Evolutionary conservation across 202 grass and related monocot species (phyloP), one percentile per base, ranked within the genome.

Genomic region (Elaeis oleifera): DNA sequence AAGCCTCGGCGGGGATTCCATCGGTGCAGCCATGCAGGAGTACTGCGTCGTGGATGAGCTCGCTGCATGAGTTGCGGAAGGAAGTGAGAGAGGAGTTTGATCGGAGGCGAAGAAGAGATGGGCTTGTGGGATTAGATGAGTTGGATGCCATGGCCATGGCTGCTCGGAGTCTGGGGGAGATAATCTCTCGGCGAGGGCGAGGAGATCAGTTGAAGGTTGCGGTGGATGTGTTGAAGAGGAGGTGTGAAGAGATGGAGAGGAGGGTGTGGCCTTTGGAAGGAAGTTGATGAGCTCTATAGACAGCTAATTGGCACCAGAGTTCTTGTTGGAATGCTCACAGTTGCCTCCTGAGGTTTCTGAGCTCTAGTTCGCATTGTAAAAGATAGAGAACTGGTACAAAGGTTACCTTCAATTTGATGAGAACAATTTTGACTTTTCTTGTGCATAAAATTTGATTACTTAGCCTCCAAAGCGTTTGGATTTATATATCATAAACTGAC

Each of bases 61-160:
- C 79, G 23, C 65, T 96, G 56, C 78, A 78, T 20, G 87, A 90
- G 18, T 23, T 83, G 81, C 83, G 83, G 39, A 96, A 27, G 73
- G 78, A 75, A 39, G 81, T 79, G 20, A 88, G 73, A 59, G 86
- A 88, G 53, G 84, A 76, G 73, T 90, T 83, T 48, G 90, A 96
- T 4, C 78, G 70, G 55, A 78, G 84, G 17, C 72, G 86, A 63
- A 96, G 86, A 63, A 96, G 78, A 64, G 58, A 70, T 1, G 75
- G 86, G 55, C 25, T 79, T 5, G 74, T 74, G 31, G 89, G 73
- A 50, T 77, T 96, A 75, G 72, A 80, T 2, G 90, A 96, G 78
- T 63, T 96, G 49, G 83, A 88, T 36, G 86, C 74, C 13, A 66
- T 72, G 3, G 73, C 70, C 7, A 58, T 58, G 0, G 73, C 76